Evolutionary conservation across 2,329 filamentous ascomycete species (phyloP).

Genomic region (Clonostachys chloroleuca): DNA sequence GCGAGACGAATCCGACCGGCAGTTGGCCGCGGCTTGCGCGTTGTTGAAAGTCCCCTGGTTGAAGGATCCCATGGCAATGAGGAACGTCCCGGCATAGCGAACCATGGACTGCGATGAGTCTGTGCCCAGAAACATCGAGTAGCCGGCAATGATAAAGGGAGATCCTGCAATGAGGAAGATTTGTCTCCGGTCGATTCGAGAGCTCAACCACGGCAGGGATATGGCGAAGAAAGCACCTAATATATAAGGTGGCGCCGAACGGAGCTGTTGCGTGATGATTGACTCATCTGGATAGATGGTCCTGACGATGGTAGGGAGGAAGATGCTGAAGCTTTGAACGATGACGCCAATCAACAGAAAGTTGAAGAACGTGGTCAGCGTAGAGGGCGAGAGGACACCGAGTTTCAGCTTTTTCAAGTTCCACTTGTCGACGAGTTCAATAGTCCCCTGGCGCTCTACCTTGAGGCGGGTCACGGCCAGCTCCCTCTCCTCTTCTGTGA

Average conservation of each 20-base stretch:
- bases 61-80: no score
- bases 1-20: no score
- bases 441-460: conserved; percentile 53
- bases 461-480: conserved; percentile 60
- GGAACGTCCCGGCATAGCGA: no score
- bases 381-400: conserved; percentile 54
- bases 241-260: conserved; percentile 58
- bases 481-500: conserved; percentile 57
- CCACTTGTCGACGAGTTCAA: conserved; percentile 54
- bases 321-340: conserved; percentile 61
- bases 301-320: conserved; percentile 55
- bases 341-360: conserved; percentile 61
- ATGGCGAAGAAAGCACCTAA: conserved; percentile 55
- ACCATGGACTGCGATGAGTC: no score
- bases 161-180: conserved; percentile 5
- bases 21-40: no score
- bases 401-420: conserved; percentile 45
- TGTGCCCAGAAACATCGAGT: neutral
- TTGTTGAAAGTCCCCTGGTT: no score
- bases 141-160: conserved; percentile 4
- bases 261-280: conserved; percentile 54
- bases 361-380: conserved; percentile 44
- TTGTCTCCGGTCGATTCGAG: conserved; percentile 43
- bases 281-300: conserved; percentile 53
- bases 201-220: conserved; percentile 46